Evolutionary conservation across 2,329 filamentous ascomycete species (phyloP), one percentile per base, ranked within the genome.

Genomic region (Penicillium decumbens): DNA sequence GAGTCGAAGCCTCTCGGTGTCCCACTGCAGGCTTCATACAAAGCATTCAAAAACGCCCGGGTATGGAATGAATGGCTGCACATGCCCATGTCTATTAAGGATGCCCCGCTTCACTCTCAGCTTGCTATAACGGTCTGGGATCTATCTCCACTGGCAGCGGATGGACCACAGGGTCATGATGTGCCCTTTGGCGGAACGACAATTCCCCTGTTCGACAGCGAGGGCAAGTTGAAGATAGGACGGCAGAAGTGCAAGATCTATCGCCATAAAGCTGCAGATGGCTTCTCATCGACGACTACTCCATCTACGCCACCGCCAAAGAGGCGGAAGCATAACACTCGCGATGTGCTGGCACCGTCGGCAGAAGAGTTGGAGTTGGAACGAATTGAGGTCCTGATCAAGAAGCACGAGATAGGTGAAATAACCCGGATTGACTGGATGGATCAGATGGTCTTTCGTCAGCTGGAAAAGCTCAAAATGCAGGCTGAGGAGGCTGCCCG

Each of bases 351-450:
- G 1, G 73, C 77, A 1, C 67, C 75, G 0, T 73, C 81, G n/a
- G 83, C 87, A 49, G 85, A 85, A 59, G 83, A 95, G 51, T 84
- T 89, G 45, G 93, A 98, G 70, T 79, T 96, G 54, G 90, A 96
- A 61, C 80, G 93, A 15, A 80, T 98, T 59, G 91, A 97, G 65
- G 85, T 83, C 46, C 71, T 97, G 20, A 87, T 98, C 66, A 98
- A 98, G 72, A 95, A 95, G 71, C 93, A 97, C 65, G 95, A 98
- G 66, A 95, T 96, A 87, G 91, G 90, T 15, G 93, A 98, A 67
- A 92, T 98, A 24, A 84, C 89, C 0, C 83, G 90, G 13, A 87
- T 95, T 41, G 89, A 95, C 62, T 98, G 93, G 95, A 80, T 98
- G 38, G 93, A 98, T 68, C 88, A 93, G 63, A 80, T 97, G 60